A percentile compares a stretch with the other conserved stretches of the same genome.
Evolutionary conservation across 371 early-diverging fungal species (phyloP).

Genomic region (Coemansia sp.): DNA sequence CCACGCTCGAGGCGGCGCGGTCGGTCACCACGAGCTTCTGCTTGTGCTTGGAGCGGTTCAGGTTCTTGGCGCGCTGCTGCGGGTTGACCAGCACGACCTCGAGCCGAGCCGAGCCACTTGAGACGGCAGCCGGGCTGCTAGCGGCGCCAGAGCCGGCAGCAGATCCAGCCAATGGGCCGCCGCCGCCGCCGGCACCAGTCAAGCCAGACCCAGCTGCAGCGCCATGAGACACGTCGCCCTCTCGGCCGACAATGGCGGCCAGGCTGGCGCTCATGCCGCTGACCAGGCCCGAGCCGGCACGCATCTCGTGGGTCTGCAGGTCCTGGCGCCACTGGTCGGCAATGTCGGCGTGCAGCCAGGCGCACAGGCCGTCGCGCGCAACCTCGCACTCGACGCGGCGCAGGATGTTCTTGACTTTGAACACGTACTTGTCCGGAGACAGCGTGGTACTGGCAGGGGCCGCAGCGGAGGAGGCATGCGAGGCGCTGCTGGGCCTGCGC

Average conservation of each 20-base stretch:
- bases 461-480: neutral
- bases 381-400: constrained; percentile 52
- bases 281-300: constrained; percentile 5
- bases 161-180: neutral
- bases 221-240: neutral
- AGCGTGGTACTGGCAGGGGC: neutral
- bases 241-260: constrained; percentile 3
- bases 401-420: constrained; percentile 51
- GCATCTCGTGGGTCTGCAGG: constrained; percentile 56
- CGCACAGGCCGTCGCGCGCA: constrained; percentile 56
- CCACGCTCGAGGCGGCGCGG: constrained; percentile 56
- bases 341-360: constrained; percentile 68
- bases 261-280: neutral
- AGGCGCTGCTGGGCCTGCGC: constrained; percentile 22
- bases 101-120: constrained; percentile 10
- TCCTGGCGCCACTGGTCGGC: constrained; percentile 68
- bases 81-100: constrained; percentile 36
- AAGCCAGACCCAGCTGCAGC: neutral
- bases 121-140: no score
- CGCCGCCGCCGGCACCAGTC: neutral
- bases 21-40: constrained; percentile 67
- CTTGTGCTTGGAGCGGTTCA: constrained; percentile 62
- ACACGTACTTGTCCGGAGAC: constrained; percentile 20
- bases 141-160: no score
- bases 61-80: constrained; percentile 28